Evolutionary conservation across 202 grass and related monocot species (phyloP).

Genomic region (Carex arenaria): DNA sequence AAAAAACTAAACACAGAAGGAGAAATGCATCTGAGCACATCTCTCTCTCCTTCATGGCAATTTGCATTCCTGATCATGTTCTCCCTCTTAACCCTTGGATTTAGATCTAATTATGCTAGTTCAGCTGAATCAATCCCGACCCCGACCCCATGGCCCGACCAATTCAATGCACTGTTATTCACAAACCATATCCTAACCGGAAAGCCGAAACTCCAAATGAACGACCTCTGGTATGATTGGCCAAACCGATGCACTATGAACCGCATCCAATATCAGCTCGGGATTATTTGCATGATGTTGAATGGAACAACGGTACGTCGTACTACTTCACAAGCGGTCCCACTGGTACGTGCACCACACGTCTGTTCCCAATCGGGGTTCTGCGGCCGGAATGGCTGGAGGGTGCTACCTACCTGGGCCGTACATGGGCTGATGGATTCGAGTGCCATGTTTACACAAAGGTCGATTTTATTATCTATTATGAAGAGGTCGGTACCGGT

Average conservation of each 20-base stretch:
- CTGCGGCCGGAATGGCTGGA: conserved; percentile 46
- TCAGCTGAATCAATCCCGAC: not conserved
- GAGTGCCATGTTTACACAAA: conserved; percentile 66
- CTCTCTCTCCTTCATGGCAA: not conserved
- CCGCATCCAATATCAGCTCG: conserved; percentile 55
- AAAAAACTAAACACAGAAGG: not conserved
- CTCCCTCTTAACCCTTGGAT: not conserved
- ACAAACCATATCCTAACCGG: conserved; percentile 44
- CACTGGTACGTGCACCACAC: conserved; percentile 26
- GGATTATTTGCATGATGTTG: conserved; percentile 46
- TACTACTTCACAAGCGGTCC: conserved; percentile 42
- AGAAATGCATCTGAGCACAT: not conserved
- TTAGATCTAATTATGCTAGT: not conserved
- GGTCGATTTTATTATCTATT: conserved; percentile 67
- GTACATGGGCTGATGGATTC: conserved; percentile 36
- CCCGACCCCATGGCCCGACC: conserved; percentile 48
- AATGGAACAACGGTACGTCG: conserved; percentile 75
- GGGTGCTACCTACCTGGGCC: conserved; percentile 55
- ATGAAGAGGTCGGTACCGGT: conserved; percentile 70
- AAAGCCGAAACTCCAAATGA: conserved; percentile 30
- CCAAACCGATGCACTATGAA: conserved; percentile 62
- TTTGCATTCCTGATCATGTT: not conserved
- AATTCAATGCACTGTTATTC: conserved; percentile 71
- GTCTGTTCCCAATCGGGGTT: conserved; percentile 30
- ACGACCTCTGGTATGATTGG: conserved; percentile 93